These are phyloP conservation scores for Gossypium anomalum DNA, from an alignment of 345 rosid species.

Conservation along the genomic window DNA sequence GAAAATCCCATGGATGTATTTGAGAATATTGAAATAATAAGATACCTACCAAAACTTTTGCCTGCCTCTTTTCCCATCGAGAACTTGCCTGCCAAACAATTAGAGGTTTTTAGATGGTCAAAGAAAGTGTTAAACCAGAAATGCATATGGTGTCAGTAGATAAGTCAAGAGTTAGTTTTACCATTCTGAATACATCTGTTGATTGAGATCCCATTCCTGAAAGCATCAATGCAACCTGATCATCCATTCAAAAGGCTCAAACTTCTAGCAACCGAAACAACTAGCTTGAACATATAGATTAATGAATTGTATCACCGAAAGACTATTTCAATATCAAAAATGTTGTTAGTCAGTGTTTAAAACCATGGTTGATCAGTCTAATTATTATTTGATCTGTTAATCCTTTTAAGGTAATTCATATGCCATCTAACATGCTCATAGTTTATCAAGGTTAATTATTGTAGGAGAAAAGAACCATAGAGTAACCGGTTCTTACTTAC, in stretches of 20 bases:
- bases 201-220: conserved; percentile 89
- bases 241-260: conserved; percentile 21
- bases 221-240: conserved; percentile 92
- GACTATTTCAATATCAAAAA: neutral
- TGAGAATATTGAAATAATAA: neutral
- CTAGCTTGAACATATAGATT: neutral
- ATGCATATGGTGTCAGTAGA: neutral
- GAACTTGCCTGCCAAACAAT: conserved; percentile 63
- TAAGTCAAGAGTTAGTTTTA: conserved; percentile 28
- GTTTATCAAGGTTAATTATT: neutral
- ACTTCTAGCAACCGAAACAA: neutral
- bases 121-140: neutral
- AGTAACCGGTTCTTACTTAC: conserved; percentile 35
- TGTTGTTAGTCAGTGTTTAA: neutral
- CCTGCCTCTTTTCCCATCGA: conserved; percentile 93
- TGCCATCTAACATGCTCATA: neutral
- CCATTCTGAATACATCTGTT: conserved; percentile 80
- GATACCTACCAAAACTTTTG: conserved; percentile 76
- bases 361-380: neutral
- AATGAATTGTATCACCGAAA: neutral
- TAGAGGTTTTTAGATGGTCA: neutral
- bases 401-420: neutral
- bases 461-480: conserved; percentile 8
- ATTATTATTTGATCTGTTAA: neutral
- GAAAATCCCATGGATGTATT: neutral